Evolutionary conservation across 768 basidiomycete species (phyloP), one percentile per base, ranked within the genome.

Genomic region (Leccinum pellstonianum): DNA sequence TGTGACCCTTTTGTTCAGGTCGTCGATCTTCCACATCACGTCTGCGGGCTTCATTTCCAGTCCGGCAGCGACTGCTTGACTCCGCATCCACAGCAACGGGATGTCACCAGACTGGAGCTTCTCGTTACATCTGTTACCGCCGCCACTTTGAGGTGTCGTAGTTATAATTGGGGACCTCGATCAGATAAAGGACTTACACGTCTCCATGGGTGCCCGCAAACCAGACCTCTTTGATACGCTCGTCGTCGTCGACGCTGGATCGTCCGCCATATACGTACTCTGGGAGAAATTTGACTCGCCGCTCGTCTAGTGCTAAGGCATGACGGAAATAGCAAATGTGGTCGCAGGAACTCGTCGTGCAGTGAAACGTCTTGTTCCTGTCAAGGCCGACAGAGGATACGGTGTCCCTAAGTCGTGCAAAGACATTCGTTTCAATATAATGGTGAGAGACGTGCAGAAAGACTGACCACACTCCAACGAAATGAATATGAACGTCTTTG

Each of bases 261-360:
- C 57, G 60, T 48, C 71, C 73, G 0, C 72, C 75, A 29, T 75
- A 66, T 0, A 65, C 77, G 52, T 77, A 79, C 57, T 81, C 79
- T 0, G 81, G 81, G 3, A 79, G 58, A 60, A 80, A 81, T 54
- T 80, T 81, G 46, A 81, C 79, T 6, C 81, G 74, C 19, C 75
- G 68, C 52, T 81, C 81, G 58, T 81, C 80, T 29, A 81, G 67
- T 1, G 81, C 80, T 4, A 81, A 67, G 1, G 79, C 80, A 64
- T 82, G 80, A 6, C 80, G 75, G 55, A 81, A 81, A 49, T 70
- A 73, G 46, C 3, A 38, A 10, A 80, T 68, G 56, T 78, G 73
- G 35, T 73, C 63, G 55, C 64, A 68, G 2, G 67, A 64, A 9
- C 58, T 58, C 17, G 68, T 69, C 5, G 76, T 76, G 21, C 58